Conservation (phyloP, 2,329 filamentous ascomycete species). For the Zelopaecilomyces penicillatus region DNA sequence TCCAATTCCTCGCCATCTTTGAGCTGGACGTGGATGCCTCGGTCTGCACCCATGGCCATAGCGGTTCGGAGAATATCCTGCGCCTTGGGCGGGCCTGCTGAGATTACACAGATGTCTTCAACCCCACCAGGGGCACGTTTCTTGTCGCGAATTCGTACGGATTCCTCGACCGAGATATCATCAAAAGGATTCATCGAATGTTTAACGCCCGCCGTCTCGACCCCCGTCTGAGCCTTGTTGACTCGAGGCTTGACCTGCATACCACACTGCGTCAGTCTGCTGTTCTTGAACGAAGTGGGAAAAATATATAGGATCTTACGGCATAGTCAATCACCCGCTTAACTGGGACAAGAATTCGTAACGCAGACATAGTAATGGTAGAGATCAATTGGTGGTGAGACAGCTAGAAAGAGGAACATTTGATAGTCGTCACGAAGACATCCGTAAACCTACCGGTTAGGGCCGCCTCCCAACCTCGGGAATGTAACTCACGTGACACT, state of each 20-base stretch:
- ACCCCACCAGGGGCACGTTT: constrained; percentile 64
- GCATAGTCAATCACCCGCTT: constrained; percentile 86
- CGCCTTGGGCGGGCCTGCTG: constrained; percentile 79
- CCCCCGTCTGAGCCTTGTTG: constrained; percentile 69
- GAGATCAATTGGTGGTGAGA: constrained; percentile 18
- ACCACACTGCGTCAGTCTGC: constrained; percentile 8
- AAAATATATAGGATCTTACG: constrained; percentile 36
- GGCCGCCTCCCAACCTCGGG: constrained; percentile 34
- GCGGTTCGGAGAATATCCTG: constrained; percentile 86
- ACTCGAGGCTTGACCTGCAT: constrained; percentile 58
- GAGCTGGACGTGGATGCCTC: constrained; percentile 77
- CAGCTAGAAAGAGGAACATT: constrained; percentile 12
- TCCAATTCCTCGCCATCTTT: constrained; percentile 71
- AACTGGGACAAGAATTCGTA: constrained; percentile 71
- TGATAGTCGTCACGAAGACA: neutral
- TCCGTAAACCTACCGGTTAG: constrained; percentile 29
- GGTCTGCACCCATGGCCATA: constrained; percentile 98
- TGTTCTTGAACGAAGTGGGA: neutral
- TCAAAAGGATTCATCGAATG: constrained; percentile 99
- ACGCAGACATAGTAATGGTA: constrained; percentile 44
- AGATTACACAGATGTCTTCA: constrained; percentile 84
- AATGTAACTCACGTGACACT: constrained; percentile 26
- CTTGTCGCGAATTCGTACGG: constrained; percentile 87
- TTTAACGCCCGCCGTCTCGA: constrained; percentile 89
- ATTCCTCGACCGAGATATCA: constrained; percentile 95